Evolutionary conservation across 805 yeast genomes (phyloP), one percentile per base, ranked within the genome.

Genomic region (Metschnikowia chrysomelidarum): DNA sequence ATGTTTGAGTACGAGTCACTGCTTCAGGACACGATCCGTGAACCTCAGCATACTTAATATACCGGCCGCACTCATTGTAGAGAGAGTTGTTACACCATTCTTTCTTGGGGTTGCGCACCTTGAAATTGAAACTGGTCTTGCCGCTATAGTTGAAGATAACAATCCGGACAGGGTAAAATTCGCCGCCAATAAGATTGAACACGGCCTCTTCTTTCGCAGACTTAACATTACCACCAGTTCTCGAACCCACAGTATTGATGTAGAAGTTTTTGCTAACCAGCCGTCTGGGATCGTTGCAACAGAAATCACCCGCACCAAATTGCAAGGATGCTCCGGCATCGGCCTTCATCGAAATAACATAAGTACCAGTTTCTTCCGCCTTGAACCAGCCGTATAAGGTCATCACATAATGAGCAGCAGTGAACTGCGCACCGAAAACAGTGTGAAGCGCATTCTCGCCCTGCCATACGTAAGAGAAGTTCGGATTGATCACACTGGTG

Each of bases 141-240:
- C 30, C 29, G 24, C 14, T n/a, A 39, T 40, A 39, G 27, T 39
- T 39, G 28, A 39, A 39, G 14, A 11, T 26, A 8, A 39, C 43
- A 15, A 39, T 27, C 21, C 28, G 27, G 17, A 39, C 27, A 5
- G 43, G 40, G 22, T 39, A 39, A n/a, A 25, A 32, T 15, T 22
- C 22, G 11, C 31, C 34, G 5, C 19, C 34, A 5, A 13, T n/a
- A 16, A 39, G 32, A 7, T 17, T 12, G 18, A 39, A 35, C 4
- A 30, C 16, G 13, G 34, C 29, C 10, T 24, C 25, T 9, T 15
- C 12, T 7, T 10, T 12, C 22, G 27, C 32, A 17, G 31, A 6
- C 16, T 25, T 19, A 4, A 19, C 21, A 13, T 12, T 19, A 12
- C 38, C 39, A 17, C 36, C 39, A 5, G 36, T 37, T 4, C 24